Evolutionary conservation across 2,329 filamentous ascomycete species (phyloP).

Genomic region (Macrophomina pseudophaseolina): DNA sequence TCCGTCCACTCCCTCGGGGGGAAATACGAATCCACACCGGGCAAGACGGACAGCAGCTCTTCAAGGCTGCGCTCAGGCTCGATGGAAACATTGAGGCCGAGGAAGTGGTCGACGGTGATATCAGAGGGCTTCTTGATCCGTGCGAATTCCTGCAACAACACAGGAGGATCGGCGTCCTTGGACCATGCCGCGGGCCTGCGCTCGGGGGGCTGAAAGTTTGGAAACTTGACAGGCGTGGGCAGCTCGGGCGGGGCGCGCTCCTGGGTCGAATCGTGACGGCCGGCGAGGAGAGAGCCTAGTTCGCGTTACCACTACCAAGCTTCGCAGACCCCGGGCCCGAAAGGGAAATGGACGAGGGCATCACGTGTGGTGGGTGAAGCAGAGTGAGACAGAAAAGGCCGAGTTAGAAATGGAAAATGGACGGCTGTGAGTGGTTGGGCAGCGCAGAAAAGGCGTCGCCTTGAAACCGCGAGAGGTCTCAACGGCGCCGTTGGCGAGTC

Average conservation of each 20-base stretch:
- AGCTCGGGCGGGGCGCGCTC: constrained; percentile 54
- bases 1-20: constrained; percentile 44
- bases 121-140: constrained; percentile 48
- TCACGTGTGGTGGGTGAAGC: constrained; percentile 21
- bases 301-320: constrained; percentile 6
- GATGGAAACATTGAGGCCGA: constrained; percentile 50
- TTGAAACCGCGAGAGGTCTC: constrained; percentile 17
- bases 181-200: constrained; percentile 40
- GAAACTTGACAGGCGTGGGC: constrained; percentile 59
- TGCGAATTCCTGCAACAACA: constrained; percentile 44
- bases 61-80: constrained; percentile 44
- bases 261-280: constrained; percentile 45
- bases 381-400: constrained; percentile 12
- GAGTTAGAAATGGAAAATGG: constrained; percentile 2
- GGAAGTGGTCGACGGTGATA: constrained; percentile 46
- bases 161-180: constrained; percentile 32
- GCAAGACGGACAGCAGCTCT: constrained; percentile 43
- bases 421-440: background rate
- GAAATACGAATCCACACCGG: constrained; percentile 44
- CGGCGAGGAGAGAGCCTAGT: constrained; percentile 44
- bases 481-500: constrained; percentile 15
- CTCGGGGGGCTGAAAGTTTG: constrained; percentile 48
- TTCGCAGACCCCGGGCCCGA: background rate
- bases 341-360: background rate
- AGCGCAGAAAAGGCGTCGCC: constrained; percentile 4